Percentiles rank a stretch among this genome's conserved stretches.
Evolutionary conservation across 1,284 basidiomycete species (phyloP).

Genomic region (Rhodotorula sp.): DNA sequence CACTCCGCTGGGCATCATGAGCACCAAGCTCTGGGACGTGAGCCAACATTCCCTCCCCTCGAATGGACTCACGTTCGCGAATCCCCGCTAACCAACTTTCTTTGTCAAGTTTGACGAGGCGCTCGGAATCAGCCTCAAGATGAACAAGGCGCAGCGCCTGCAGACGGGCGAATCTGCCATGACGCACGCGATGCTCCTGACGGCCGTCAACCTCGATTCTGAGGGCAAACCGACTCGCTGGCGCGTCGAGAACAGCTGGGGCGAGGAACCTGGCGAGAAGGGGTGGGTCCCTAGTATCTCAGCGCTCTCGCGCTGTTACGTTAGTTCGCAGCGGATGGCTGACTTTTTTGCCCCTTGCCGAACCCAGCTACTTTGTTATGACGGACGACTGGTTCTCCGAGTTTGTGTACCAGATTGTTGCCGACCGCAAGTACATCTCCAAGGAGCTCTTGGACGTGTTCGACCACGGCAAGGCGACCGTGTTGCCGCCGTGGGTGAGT

Average conservation of each 20-base stretch:
- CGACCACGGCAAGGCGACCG: conserved; percentile 60
- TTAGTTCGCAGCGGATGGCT: not conserved
- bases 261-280: conserved; percentile 71
- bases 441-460: conserved; percentile 76
- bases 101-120: conserved; percentile 51
- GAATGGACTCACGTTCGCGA: conserved; percentile 5
- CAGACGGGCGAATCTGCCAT: conserved; percentile 77
- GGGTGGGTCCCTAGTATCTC: conserved; percentile 53
- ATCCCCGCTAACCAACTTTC: conserved; percentile 19
- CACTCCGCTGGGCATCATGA: conserved; percentile 49
- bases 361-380: conserved; percentile 74
- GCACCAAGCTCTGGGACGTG: conserved; percentile 73
- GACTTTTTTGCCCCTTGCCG: not conserved
- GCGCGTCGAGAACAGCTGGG: conserved; percentile 96
- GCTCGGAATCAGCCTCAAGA: conserved; percentile 59
- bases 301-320: not conserved
- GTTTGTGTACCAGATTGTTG: conserved; percentile 82
- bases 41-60: conserved; percentile 29
- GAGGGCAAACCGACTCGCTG: conserved; percentile 74
- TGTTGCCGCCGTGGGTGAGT: conserved; percentile 74
- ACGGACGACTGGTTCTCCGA: conserved; percentile 66
- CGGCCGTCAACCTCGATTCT: conserved; percentile 73
- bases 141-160: conserved; percentile 81
- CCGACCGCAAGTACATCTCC: conserved; percentile 66
- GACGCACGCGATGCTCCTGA: conserved; percentile 67